Conservation (phyloP, 2,329 filamentous ascomycete genomes). For the Cercospora sesami region DNA sequence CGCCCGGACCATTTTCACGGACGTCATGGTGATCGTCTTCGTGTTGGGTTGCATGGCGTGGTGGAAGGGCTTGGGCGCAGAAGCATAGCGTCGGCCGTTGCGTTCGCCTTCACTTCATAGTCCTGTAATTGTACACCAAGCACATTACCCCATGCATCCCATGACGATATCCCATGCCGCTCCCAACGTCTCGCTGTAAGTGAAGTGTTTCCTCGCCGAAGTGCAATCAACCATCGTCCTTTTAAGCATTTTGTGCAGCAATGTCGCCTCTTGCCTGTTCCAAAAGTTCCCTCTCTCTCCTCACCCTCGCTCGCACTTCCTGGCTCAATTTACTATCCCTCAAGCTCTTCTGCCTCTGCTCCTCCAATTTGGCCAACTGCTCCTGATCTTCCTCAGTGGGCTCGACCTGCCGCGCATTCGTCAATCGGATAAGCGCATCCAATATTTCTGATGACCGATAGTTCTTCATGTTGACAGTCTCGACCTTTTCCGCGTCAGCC, state of each 20-base stretch:
- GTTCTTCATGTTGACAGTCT: conserved; percentile 60
- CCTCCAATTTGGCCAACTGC: conserved; percentile 60
- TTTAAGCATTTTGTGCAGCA: conserved; percentile 23
- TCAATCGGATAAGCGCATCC: conserved; percentile 61
- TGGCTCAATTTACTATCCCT: conserved; percentile 57
- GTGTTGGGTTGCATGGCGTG: conserved; percentile 63
- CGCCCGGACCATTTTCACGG: conserved; percentile 67
- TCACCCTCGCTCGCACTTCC: conserved; percentile 58
- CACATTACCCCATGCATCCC: background rate
- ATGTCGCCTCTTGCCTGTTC: conserved; percentile 55
- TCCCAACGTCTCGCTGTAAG: conserved; percentile 8
- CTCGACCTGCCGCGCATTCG: conserved; percentile 58
- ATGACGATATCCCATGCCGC: background rate
- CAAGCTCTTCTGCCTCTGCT: conserved; percentile 53
- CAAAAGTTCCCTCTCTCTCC: conserved; percentile 62
- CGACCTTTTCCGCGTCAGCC: conserved; percentile 38
- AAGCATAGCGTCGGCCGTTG: conserved; percentile 17
- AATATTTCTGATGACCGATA: conserved; percentile 64
- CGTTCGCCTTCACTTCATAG: background rate
- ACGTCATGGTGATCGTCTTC: conserved; percentile 76
- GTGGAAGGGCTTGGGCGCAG: conserved; percentile 43
- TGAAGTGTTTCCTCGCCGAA: background rate
- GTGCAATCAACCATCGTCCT: background rate
- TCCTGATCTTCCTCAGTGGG: conserved; percentile 61
- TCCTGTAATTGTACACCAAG: conserved; percentile 6